These are phyloP conservation scores for Misopates orontium DNA, from an alignment of 257 asterid genomes.

Conservation along the genomic window DNA sequence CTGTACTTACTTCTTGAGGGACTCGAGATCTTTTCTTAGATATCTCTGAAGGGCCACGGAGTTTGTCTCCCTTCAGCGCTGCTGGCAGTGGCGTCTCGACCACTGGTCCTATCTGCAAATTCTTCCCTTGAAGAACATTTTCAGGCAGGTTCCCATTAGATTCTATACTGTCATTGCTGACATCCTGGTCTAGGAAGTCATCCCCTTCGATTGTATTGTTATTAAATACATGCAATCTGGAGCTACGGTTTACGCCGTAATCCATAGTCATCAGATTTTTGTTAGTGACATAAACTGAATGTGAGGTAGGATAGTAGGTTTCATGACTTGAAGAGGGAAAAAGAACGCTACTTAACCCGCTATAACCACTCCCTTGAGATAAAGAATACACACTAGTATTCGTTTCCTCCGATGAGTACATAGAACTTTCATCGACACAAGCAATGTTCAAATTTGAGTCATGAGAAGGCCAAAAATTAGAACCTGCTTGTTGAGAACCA, in stretches of 20 bases:
- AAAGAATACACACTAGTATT: slow-evolving; percentile 30
- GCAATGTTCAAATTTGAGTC: slow-evolving; percentile 22
- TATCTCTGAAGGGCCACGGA: slow-evolving; percentile 24
- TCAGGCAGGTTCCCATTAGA: slow-evolving; percentile 30
- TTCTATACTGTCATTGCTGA: slow-evolving; percentile 37
- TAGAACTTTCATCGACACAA: slow-evolving; percentile 22
- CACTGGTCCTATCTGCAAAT: background rate
- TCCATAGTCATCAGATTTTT: slow-evolving; percentile 35
- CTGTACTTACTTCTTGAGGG: slow-evolving; percentile 33
- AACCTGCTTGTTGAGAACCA: slow-evolving; percentile 20
- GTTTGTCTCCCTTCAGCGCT: slow-evolving; percentile 25
- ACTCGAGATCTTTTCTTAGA: slow-evolving; percentile 49
- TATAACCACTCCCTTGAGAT: slow-evolving; percentile 30
- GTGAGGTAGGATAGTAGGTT: slow-evolving; percentile 23
- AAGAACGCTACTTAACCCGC: slow-evolving; percentile 22
- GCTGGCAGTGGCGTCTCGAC: slow-evolving; percentile 20
- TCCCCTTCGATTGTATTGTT: slow-evolving; percentile 32
- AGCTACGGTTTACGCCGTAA: slow-evolving; percentile 14
- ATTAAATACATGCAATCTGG: slow-evolving; percentile 14
- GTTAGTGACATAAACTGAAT: slow-evolving; percentile 10
- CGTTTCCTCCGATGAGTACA: slow-evolving; percentile 31
- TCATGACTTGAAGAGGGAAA: slow-evolving; percentile 29
- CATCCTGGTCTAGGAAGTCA: slow-evolving; percentile 41
- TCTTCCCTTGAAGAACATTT: slow-evolving; percentile 24
- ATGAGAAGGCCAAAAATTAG: slow-evolving; percentile 31